Base-by-base conservation (phyloP, 257 asterid species). In the Datura wrightii region DNA sequence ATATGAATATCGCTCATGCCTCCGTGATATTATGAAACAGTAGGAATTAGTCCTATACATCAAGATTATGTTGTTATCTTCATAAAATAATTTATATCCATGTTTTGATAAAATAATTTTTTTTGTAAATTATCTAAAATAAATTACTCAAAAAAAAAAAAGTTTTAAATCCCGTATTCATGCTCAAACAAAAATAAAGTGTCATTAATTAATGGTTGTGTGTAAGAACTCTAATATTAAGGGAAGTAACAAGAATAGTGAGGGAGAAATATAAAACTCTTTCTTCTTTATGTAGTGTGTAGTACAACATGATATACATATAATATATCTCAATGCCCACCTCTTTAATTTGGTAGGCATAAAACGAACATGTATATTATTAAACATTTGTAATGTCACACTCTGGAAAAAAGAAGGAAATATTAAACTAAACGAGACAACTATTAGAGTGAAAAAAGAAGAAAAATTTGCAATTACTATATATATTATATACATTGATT, bases 301-400 rank as follows among this genome's bases (percentile, higher is more conserved):
- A 24, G 31, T 66, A 13, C 0, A 65, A 31, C 46, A 65, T 36
- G 46, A 36, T 13, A 34, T 65, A 65, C 13, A 65, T 52, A 42
- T 36, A 39, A 4, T 39, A 62, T 59, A 10, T 66, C n/a, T 66
- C 31, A 14, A 66, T 36, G 74, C 48, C 74, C 8, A 66, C 37
- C 48, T 11, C 46, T 66, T 36, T 36, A 66, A 24, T 24, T 24
- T 24, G 31, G 31, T 36, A 14, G 74, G 48, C 62, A 66, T 13
- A 36, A 65, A 34, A 34, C 0, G n/a, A 65, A 65, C 72, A 65
- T 36, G 46, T 65, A 42, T 34, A 63, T 24, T 11, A 63, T 63
- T 63, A 31, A 63, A 31, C 71, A 63, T 63, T 63, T 65, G 44
- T 16, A 65, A 36, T 65, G 46, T 65, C 78, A 67, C 52, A 67